Evolutionary conservation across 2,329 filamentous ascomycete species (phyloP).

Genomic region (Periconia macrospinosa): DNA sequence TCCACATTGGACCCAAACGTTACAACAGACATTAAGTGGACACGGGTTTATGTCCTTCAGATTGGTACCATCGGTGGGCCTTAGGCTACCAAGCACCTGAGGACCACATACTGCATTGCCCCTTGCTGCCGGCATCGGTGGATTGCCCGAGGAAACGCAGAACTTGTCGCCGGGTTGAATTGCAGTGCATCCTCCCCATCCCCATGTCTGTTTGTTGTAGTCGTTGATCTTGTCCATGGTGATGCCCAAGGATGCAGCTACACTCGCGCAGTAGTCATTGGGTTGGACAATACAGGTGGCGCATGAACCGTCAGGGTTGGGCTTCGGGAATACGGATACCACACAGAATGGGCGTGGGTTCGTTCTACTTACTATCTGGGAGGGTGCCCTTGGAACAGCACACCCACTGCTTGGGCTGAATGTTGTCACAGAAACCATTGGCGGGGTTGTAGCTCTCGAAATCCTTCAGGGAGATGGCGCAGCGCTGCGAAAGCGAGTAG

Average conservation of each 20-base stretch:
- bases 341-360: too few species aligned
- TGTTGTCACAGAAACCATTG: conserved; percentile 1
- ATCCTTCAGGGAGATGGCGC: too few species aligned
- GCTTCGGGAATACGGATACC: too few species aligned
- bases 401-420: conserved; percentile 4
- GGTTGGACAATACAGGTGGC: neutral
- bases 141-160: conserved; percentile 9
- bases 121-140: conserved; percentile 23
- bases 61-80: conserved; percentile 33
- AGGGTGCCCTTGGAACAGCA: conserved; percentile 9
- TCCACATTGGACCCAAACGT: conserved; percentile 21
- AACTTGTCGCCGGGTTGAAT: conserved; percentile 4
- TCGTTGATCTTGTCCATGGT: conserved; percentile 1
- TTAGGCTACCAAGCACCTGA: conserved; percentile 38
- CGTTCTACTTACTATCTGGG: conserved; percentile 9
- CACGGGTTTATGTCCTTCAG: conserved; percentile 18
- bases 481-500: too few species aligned
- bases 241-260: conserved; percentile 5
- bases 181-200: conserved; percentile 17
- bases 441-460: conserved; percentile 8
- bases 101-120: conserved; percentile 51
- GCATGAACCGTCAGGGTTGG: conserved; percentile 9
- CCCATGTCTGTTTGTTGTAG: conserved; percentile 19
- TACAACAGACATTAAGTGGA: conserved; percentile 23
- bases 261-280: conserved; percentile 7